These are phyloP conservation scores for Colletotrichum magnum DNA, from an alignment of 2,329 filamentous ascomycete genomes.

Conservation along the genomic window DNA sequence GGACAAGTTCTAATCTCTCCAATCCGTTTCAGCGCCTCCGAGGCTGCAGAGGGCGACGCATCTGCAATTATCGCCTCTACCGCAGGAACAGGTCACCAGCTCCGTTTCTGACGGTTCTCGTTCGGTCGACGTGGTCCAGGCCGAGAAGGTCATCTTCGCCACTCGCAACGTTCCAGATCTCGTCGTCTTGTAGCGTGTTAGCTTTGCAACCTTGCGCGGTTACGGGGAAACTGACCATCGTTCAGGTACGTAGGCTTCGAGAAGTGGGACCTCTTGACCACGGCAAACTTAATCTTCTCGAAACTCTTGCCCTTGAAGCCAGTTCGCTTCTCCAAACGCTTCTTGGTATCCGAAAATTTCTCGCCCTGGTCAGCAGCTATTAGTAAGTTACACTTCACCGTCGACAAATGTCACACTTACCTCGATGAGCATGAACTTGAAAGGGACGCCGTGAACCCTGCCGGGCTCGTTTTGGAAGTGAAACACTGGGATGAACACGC, in stretches of 20 bases:
- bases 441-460: conserved; percentile 89
- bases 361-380: conserved; percentile 72
- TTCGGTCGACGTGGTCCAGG: conserved; percentile 76
- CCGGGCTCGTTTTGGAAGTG: conserved; percentile 93
- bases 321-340: conserved; percentile 91
- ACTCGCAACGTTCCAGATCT: conserved; percentile 66
- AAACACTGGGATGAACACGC: conserved; percentile 81
- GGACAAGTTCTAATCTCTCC: conserved; percentile 17
- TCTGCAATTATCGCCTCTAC: conserved; percentile 44
- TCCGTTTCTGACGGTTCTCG: conserved; percentile 71
- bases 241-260: conserved; percentile 86
- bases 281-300: conserved; percentile 97
- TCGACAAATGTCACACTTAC: conserved; percentile 61
- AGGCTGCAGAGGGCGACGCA: conserved; percentile 3
- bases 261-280: conserved; percentile 80
- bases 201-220: not conserved
- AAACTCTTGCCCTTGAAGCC: conserved; percentile 98
- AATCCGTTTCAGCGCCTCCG: conserved; percentile 20
- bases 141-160: conserved; percentile 74
- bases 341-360: conserved; percentile 90
- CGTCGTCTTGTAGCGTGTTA: conserved; percentile 62
- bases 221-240: conserved; percentile 76
- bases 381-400: conserved; percentile 22
- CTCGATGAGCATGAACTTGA: conserved; percentile 88
- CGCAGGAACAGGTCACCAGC: conserved; percentile 74